Percentiles rank a stretch among this genome's conserved stretches.
phyloP scores from a whole-genome alignment of 805 yeast genomes.

The Monosporozyma aerobia region DNA sequence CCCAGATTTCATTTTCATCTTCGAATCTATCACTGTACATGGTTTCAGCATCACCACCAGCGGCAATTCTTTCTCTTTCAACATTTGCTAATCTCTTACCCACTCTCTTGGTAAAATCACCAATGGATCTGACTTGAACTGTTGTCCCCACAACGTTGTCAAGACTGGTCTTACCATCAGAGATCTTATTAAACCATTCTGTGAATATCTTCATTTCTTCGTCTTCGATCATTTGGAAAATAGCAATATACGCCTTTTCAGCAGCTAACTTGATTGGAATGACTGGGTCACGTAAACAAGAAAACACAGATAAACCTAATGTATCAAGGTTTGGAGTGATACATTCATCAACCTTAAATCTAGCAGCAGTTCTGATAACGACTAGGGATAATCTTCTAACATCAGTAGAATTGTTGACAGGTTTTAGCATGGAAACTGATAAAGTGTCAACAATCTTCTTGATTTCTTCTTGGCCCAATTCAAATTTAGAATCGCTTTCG shows the following conservation, averaged over 20 bases:
- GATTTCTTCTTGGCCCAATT: constrained; percentile 35
- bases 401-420: constrained; percentile 57
- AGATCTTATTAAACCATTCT: constrained; percentile 48
- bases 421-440: constrained; percentile 40
- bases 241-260: constrained; percentile 73
- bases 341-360: constrained; percentile 43
- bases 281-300: constrained; percentile 75
- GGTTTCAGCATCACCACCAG: constrained; percentile 84
- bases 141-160: constrained; percentile 38
- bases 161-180: constrained; percentile 22
- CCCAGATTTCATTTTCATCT: constrained; percentile 83
- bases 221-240: constrained; percentile 68
- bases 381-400: constrained; percentile 73
- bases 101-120: constrained; percentile 85
- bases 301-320: constrained; percentile 65
- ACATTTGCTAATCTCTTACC: constrained; percentile 78
- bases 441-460: constrained; percentile 41
- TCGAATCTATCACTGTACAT: constrained; percentile 78
- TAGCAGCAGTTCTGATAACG: constrained; percentile 62
- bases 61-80: constrained; percentile 78
- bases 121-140: constrained; percentile 61
- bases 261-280: constrained; percentile 93
- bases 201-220: constrained; percentile 43
- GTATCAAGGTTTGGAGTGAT: constrained; percentile 45
- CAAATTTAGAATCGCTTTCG: constrained; percentile 29